Evolutionary conservation across 2,329 filamentous ascomycete genomes (phyloP), one percentile per base, ranked within the genome.

Genomic region (Coleophoma cylindrospora): DNA sequence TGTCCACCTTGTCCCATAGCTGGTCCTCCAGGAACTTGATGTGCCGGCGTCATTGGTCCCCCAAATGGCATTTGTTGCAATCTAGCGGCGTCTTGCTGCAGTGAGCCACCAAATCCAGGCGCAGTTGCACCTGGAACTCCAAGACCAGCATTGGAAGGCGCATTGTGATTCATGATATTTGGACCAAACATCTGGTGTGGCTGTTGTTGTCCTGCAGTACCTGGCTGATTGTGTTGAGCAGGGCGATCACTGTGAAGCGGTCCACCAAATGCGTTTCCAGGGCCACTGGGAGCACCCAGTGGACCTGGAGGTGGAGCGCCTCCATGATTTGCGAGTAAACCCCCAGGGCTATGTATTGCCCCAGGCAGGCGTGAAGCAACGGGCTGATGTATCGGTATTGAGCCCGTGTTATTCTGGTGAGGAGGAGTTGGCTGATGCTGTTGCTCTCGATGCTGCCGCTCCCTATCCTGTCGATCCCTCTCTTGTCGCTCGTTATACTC

Each of bases 341-440:
- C 92, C 58, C 94, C 92, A 1, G 92, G 92, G 43, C 91, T 95
- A 66, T 96, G 92, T 50, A 96, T 95, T 47, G 89, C 87, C 56
- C 84, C 87, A 50, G 86, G 72, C 55, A 90, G 75, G 69, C 91
- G 76, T 64, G 91, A 83, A 54, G 92, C 92, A 52, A 96, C 91
- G 5, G 92, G 92, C 68, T 97, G 92, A 69, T 97, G 92, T 61
- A 97, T 86, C 49, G 91, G 90, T 49, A 96, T 89, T 3, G 91
- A 90, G 50, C 87, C 89, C 37, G 89, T 85, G 64, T 89, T 91
- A 70, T 87, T 94, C 68, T 96, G 91, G 64, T 94, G 90, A 22
- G 86, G 83, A 53, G 87, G 80, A 46, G 68, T 65, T 17, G 81
- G 79, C 59, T 84, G 86, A 62, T 83, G 84, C 47, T 82, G 79